These are phyloP conservation scores for Corylus americana DNA, from an alignment of 306 rosid species.

Conservation along the genomic window DNA sequence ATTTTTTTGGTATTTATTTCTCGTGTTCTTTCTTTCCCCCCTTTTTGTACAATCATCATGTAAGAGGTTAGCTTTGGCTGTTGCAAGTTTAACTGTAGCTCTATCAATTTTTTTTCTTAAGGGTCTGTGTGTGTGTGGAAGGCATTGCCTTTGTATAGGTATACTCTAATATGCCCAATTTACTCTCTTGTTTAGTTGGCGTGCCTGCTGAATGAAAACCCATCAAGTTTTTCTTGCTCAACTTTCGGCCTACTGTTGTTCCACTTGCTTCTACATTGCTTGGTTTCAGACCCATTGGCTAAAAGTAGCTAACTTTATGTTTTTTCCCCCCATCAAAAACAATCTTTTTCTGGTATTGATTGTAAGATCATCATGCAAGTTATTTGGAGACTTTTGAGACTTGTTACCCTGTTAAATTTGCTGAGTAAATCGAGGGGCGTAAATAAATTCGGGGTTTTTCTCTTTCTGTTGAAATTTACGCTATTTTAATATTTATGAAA, in stretches of 20 bases:
- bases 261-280: constrained; percentile 27
- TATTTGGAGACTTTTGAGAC: neutral
- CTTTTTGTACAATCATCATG: neutral
- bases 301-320: neutral
- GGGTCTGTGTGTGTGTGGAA: neutral
- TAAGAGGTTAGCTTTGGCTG: neutral
- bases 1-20: neutral
- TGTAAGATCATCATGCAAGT: neutral
- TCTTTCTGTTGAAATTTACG: neutral
- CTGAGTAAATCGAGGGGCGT: neutral
- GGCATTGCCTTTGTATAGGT: constrained; percentile 3
- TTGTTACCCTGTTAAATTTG: neutral
- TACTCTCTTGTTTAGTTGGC: neutral
- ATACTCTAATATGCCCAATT: neutral
- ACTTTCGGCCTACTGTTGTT: neutral
- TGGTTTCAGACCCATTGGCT: neutral
- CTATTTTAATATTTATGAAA: neutral
- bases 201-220: neutral
- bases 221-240: constrained; percentile 1
- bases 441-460: neutral
- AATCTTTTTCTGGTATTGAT: neutral
- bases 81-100: neutral
- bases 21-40: neutral
- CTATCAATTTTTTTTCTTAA: neutral
- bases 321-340: neutral